Conservation (phyloP, 306 rosid species). For the Quercus glauca region DNA sequence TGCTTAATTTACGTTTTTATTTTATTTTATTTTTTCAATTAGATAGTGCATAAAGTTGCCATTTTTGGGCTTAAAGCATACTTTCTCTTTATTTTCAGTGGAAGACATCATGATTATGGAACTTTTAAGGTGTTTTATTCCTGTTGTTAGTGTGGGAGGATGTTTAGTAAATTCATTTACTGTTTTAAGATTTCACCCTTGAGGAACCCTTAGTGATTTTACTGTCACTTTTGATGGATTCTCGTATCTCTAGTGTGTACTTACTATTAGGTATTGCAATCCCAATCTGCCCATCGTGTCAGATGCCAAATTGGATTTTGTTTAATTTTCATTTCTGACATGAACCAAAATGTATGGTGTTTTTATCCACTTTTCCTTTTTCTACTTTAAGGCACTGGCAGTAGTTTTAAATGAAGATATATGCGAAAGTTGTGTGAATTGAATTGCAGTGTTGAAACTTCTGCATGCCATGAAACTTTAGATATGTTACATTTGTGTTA, state of each 20-base stretch:
- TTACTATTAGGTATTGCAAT: conserved; percentile 1
- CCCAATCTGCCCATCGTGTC: background rate
- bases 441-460: background rate
- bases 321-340: background rate
- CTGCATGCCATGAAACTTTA: background rate
- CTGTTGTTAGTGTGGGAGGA: conserved; percentile 18
- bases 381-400: no score
- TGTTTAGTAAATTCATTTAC: background rate
- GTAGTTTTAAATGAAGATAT: background rate
- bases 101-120: conserved; percentile 37
- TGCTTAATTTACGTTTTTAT: background rate
- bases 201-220: background rate
- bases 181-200: conserved; percentile 15
- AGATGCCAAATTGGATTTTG: background rate
- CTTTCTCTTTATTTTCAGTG: conserved; percentile 35
- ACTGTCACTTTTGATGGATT: background rate
- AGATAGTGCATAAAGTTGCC: conserved; percentile 11
- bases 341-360: background rate
- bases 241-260: background rate
- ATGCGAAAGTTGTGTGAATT: background rate
- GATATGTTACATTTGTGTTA: background rate
- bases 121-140: conserved; percentile 12
- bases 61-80: conserved; percentile 12
- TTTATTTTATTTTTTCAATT: background rate
- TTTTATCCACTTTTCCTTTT: background rate